Conservation (phyloP, 805 yeast genomes). For the Yarrowia bubula region DNA sequence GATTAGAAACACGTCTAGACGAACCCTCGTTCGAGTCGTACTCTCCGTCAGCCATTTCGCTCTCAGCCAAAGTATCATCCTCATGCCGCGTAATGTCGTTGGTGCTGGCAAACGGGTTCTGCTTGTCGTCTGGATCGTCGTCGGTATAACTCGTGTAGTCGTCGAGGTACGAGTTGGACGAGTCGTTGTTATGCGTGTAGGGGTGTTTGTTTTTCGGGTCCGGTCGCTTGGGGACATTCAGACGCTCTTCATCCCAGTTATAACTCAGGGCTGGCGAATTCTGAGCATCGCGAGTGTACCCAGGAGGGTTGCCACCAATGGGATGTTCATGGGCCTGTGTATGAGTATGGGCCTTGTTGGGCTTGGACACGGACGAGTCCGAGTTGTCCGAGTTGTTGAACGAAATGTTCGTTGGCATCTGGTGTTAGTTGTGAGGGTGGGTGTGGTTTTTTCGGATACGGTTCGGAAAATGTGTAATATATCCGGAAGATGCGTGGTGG, state of each 20-base stretch:
- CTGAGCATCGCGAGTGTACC: background rate
- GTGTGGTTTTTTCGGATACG: slow-evolving; percentile 19
- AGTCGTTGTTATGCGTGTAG: slow-evolving; percentile 17
- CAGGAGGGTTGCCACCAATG: slow-evolving; percentile 14
- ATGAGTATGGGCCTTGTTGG: slow-evolving; percentile 9
- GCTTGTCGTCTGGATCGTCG: slow-evolving; percentile 21
- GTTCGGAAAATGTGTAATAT: background rate
- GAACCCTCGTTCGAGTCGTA: slow-evolving; percentile 30
- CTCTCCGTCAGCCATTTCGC: slow-evolving; percentile 30
- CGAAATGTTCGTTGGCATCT: slow-evolving; percentile 19
- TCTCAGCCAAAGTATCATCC: slow-evolving; percentile 17
- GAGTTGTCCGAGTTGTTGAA: slow-evolving; percentile 17
- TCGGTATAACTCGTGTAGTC: slow-evolving; percentile 21
- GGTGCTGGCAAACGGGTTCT: slow-evolving; percentile 13
- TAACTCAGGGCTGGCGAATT: slow-evolving; percentile 21
- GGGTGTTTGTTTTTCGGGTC: background rate
- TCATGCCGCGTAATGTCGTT: slow-evolving; percentile 19
- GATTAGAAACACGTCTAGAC: slow-evolving; percentile 3
- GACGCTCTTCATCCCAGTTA: slow-evolving; percentile 26
- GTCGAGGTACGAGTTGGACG: slow-evolving; percentile 18
- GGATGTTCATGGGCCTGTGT: slow-evolving; percentile 12
- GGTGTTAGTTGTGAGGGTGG: no score
- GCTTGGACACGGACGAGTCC: slow-evolving; percentile 19
- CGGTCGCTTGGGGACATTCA: slow-evolving; percentile 8
- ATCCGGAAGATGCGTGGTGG: background rate